Evolutionary conservation across 2,329 filamentous ascomycete genomes (phyloP).

Genomic region (Beauveria varroae): DNA sequence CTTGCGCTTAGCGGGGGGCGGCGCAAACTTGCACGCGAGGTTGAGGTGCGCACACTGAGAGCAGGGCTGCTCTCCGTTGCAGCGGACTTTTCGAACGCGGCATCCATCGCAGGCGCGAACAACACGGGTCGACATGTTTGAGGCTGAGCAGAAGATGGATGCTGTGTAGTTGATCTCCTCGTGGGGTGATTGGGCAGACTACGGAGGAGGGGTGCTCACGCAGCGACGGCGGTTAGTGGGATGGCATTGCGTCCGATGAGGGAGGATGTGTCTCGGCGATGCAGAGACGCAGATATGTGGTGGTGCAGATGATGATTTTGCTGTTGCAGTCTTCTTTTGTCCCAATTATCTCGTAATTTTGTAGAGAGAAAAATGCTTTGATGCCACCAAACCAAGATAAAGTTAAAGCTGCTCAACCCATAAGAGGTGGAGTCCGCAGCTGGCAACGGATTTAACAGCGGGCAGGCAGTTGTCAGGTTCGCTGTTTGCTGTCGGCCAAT

Average conservation of each 20-base stretch:
- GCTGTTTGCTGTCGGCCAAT: not conserved
- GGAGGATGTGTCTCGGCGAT: not conserved
- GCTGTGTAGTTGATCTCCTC: not conserved
- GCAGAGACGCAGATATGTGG: not conserved
- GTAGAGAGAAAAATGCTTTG: not conserved
- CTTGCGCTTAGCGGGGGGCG: slow-evolving; percentile 25
- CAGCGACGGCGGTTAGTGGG: not conserved
- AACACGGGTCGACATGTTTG: slow-evolving; percentile 7
- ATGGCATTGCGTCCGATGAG: not conserved
- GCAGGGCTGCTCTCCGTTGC: slow-evolving; percentile 27
- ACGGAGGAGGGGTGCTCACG: not conserved
- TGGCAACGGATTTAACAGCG: not conserved
- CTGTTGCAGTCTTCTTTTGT: not conserved
- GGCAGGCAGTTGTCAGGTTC: not conserved
- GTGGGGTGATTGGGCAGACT: not conserved
- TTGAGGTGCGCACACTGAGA: slow-evolving; percentile 29
- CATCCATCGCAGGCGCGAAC: slow-evolving; percentile 30
- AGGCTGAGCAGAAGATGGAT: not conserved
- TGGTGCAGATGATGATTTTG: not conserved
- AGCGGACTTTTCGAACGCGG: slow-evolving; percentile 31
- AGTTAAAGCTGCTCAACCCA: not conserved
- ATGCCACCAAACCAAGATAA: not conserved
- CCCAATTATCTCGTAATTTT: not conserved
- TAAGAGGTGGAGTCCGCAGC: slow-evolving; percentile 2
- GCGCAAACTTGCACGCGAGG: slow-evolving; percentile 27